Base-by-base conservation (phyloP, 805 yeast species). In the Candida coquimbonensis region DNA sequence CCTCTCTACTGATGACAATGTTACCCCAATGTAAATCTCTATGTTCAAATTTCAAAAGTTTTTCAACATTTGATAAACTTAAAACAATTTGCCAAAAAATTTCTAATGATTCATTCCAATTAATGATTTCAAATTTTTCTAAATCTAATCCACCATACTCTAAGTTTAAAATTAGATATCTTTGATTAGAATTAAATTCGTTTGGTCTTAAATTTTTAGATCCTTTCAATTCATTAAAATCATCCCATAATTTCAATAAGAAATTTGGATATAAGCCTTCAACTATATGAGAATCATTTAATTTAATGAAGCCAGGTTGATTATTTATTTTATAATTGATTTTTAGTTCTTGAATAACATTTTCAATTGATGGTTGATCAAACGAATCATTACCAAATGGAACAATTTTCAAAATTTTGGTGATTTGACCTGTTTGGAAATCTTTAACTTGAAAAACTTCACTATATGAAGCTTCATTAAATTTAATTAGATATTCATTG, bases 1-100 rank as follows among this genome's bases (percentile, higher is more conserved):
- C 40, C 14, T 62, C 60, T 13, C 53, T 52, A 42, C 68, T 68
- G 16, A 83, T 65, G 14, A 81, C 64, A 44, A 83, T 66, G 55
- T 83, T 83, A 12, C 82, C 81, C 73, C 83, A 71, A 50, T 80
- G 83, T 48, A 84, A 61, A 59, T 83, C 87, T 40, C 91, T 69
- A 55, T 84, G 91, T 61, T 83, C 90, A 61, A 83, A 83, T 49
- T 73, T 68, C 48, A 66, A 65, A 34, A 64, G 56, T 14, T 65
- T 60, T 59, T 84, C 89, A 1, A 78, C 82, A 9, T 62, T 62
- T 25, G 75, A 71, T 25, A 83, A 61, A 5, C 69, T 61, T n/a
- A 65, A 60, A 2, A 69, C 78, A 25, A 79, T 64, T 49, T 70
- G 71, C 77, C 80, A 74, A 53, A 83, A 80, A 1, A 83, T 70